Evolutionary conservation across 495 filamentous ascomycete genomes (phyloP), one percentile per base, ranked within the genome.

Genomic region (Penicillium maclennaniae): DNA sequence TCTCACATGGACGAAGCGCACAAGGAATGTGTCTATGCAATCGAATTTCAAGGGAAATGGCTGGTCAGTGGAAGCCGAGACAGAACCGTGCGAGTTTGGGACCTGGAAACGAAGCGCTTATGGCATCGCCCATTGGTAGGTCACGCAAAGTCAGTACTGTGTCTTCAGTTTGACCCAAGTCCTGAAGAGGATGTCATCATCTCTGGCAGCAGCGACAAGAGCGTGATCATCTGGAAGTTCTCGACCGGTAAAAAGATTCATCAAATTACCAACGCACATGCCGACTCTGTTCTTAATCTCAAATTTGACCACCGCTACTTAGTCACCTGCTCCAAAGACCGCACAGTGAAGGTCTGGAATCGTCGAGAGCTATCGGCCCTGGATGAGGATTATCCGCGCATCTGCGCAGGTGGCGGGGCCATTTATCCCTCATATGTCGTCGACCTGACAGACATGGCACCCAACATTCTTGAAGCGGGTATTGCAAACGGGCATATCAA

Each of bases 271-370:
- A 72, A 81, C 26, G 95, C 95, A 0, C 93, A 99, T 62, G 69
- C 75, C 16, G 92, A 99, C 67, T 92, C 91, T 0, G 90, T 99
- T 1, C 72, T 99, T n/a, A 97, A 97, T 63, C 84, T 99, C 45
- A 83, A 87, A 56, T 99, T 97, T 64, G 91, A 96, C 59, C 82
- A 89, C 54, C 82, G 88, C 6, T 95, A 90, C 57, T 77, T 99
- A 19, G 89, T 97, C 7, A 99, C 93, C 1, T 97, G 93, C 67
- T 96, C 91, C 47, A 99, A 97, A 63, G 93, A 99, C 68, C 92
- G 92, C 61, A 84, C 87, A 0, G 93, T 99, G 71, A 97, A 96
- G 61, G 81, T 97, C 10, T 99, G 95, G 84, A 96, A 89, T 62
- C 87, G 95, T 0, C 77, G 71, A 38, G 78, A 85, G 31, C 74